phyloP scores from a whole-genome alignment of 352 stramenopile genomes.

The Phytophthora sp. region DNA sequence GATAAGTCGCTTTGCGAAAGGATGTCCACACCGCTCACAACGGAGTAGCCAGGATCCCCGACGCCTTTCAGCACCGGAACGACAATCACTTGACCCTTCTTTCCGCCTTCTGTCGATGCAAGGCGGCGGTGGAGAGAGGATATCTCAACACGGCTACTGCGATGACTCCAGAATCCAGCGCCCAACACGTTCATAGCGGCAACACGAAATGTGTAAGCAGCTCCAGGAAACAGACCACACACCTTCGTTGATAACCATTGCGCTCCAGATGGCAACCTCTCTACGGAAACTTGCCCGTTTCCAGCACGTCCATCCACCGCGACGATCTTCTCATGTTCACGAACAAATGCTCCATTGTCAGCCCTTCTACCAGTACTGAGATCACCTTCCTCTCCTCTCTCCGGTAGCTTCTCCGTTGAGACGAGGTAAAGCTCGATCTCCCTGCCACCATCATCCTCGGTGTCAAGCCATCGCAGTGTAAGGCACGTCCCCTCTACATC shows the following conservation, averaged over 20 bases:
- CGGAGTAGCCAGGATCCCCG: conserved; percentile 50
- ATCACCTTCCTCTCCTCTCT: conserved; percentile 16
- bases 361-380: conserved; percentile 24
- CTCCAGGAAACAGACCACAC: conserved; percentile 54
- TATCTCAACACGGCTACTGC: conserved; percentile 38
- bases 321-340: conserved; percentile 37
- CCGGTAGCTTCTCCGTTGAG: conserved; percentile 26
- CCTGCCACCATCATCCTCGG: conserved; percentile 60
- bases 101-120: conserved; percentile 2
- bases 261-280: conserved; percentile 19
- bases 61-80: conserved; percentile 55
- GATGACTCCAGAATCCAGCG: conserved; percentile 52
- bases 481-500: conserved; percentile 39
- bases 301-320: conserved; percentile 23
- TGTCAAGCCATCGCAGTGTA: conserved; percentile 61
- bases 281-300: conserved; percentile 9
- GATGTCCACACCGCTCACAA: conserved; percentile 30
- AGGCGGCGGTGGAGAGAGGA: neutral
- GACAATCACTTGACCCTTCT: neutral
- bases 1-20: conserved; percentile 37
- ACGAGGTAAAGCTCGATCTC: conserved; percentile 51
- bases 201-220: conserved; percentile 59
- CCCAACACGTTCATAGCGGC: conserved; percentile 73
- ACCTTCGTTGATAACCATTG: conserved; percentile 42
- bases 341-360: conserved; percentile 20